phyloP scores from a whole-genome alignment of 1,139 yeast species.

The Blastobotrys raffinosifermentans region DNA sequence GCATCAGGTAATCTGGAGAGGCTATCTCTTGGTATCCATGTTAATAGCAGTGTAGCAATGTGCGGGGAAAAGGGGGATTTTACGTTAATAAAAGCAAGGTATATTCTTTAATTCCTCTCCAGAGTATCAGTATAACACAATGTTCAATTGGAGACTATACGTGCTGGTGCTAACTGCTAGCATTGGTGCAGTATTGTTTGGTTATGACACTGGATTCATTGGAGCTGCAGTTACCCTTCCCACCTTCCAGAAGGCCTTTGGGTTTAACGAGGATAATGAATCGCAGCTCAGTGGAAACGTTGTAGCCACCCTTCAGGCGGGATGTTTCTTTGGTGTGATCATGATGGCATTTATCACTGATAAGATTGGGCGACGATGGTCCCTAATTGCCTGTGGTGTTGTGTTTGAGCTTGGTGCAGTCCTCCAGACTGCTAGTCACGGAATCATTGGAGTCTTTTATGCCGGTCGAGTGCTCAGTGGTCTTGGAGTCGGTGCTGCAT shows the following conservation, averaged over 20 bases:
- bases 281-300: slow-evolving; percentile 27
- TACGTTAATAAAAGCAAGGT: too few relatives aligned
- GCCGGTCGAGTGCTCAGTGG: slow-evolving; percentile 57
- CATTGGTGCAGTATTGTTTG: slow-evolving; percentile 38
- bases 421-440: slow-evolving; percentile 39
- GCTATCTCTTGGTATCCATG: too few relatives aligned
- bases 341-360: slow-evolving; percentile 38
- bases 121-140: too few relatives aligned
- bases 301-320: slow-evolving; percentile 42
- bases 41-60: too few relatives aligned
- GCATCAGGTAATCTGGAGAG: too few relatives aligned
- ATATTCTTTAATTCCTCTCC: too few relatives aligned
- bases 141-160: slow-evolving; percentile 23
- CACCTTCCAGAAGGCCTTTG: slow-evolving; percentile 38
- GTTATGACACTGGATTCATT: slow-evolving; percentile 44
- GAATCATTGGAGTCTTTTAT: slow-evolving; percentile 17
- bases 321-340: slow-evolving; percentile 43
- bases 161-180: slow-evolving; percentile 34
- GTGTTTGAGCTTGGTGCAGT: slow-evolving; percentile 51
- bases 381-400: slow-evolving; percentile 35
- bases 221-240: slow-evolving; percentile 39
- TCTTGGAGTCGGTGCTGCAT: slow-evolving; percentile 57
- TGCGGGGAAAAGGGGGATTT: too few relatives aligned
- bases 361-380: slow-evolving; percentile 36
- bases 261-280: slow-evolving; percentile 23